Base-by-base conservation (phyloP, 345 rosid genomes). In the Cochlearia excelsa region DNA sequence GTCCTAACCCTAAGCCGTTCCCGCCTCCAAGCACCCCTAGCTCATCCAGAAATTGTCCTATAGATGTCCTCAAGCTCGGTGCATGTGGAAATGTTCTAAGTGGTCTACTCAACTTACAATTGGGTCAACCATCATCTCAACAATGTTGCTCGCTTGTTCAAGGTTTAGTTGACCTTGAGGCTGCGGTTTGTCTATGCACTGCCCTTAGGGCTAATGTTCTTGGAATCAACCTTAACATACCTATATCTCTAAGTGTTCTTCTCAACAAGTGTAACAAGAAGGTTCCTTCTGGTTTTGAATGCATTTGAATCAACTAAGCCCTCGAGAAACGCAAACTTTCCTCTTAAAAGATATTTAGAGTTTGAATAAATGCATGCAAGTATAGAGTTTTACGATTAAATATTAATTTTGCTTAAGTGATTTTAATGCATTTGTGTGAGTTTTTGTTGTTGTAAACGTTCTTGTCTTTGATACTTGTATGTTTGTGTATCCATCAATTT, bases 181-280 rank as follows among this genome's bases (percentile, higher is more conserved):
- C 88, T 3, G 88, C 95, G 4, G 75, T 73, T 48, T 87, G 90
- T 77, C 90, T 87, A 6, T 82, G 90, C 76, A 84, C 86, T 11
- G 84, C 80, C 38, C 70, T 87, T 23, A 87, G 67, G 49, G 90
- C 86, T 51, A 80, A 66, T 38, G 59, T 87, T 33, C 61, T 79
- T 30, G 86, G 90, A 2, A 75, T 75, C 67, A 73, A 82, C 74
- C 67, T 84, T 45, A 78, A 82, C 44, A 16, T 84, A 56, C 85
- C 88, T 0, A 63, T 84, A 33, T 75, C 87, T 5, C 74, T 87
- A 54, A 78, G 79, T 41, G 66, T 84, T 74, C 75, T 87, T 61
- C 83, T 87, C 57, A 84, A 82, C 62, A 65, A 50, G 46, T 86
- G 90, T 40, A 74, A 74, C 34, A 86, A 58, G 77, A 64, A 67